A percentile compares a stretch with the other conserved stretches of the same genome.
Conservation (phyloP, 192 early-diverging fungal species). For the Lobulomyces angularis region DNA sequence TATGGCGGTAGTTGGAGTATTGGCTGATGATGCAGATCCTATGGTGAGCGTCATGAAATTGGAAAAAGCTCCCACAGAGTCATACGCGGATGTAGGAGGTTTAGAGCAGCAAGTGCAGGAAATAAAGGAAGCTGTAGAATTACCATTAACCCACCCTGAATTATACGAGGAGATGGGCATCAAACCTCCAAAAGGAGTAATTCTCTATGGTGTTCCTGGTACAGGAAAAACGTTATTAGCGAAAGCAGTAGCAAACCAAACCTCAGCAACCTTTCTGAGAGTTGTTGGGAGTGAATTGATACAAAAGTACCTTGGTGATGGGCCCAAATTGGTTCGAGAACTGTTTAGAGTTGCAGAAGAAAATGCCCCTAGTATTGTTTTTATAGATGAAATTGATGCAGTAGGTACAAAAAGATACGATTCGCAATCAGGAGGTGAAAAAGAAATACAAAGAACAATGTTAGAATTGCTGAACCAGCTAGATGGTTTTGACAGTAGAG, state of each 20-base stretch:
- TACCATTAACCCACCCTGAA: slow-evolving; percentile 93
- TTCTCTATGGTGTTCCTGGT: slow-evolving; percentile 89
- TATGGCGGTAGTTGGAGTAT: slow-evolving; percentile 75
- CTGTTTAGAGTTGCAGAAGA: slow-evolving; percentile 94
- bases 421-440: slow-evolving; percentile 84
- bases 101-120: slow-evolving; percentile 95
- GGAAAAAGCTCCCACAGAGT: slow-evolving; percentile 96
- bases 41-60: slow-evolving; percentile 99
- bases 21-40: slow-evolving; percentile 89
- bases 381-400: slow-evolving; percentile 99
- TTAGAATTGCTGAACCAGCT: slow-evolving; percentile 94
- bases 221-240: slow-evolving; percentile 84
- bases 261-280: slow-evolving; percentile 92
- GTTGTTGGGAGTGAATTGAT: slow-evolving; percentile 96
- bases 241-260: slow-evolving; percentile 97
- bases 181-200: slow-evolving; percentile 93
- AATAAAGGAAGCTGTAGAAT: slow-evolving; percentile 94
- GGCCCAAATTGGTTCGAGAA: slow-evolving; percentile 94
- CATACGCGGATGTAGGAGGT: slow-evolving; percentile 95
- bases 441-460: slow-evolving; percentile 96
- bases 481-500: slow-evolving; percentile 91
- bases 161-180: slow-evolving; percentile 98
- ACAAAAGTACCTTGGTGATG: slow-evolving; percentile 98
- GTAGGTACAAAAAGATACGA: slow-evolving; percentile 96
- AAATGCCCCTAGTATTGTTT: slow-evolving; percentile 93